phyloP scores from a whole-genome alignment of 139 green algal genomes.

The Micractinium sp. region DNA sequence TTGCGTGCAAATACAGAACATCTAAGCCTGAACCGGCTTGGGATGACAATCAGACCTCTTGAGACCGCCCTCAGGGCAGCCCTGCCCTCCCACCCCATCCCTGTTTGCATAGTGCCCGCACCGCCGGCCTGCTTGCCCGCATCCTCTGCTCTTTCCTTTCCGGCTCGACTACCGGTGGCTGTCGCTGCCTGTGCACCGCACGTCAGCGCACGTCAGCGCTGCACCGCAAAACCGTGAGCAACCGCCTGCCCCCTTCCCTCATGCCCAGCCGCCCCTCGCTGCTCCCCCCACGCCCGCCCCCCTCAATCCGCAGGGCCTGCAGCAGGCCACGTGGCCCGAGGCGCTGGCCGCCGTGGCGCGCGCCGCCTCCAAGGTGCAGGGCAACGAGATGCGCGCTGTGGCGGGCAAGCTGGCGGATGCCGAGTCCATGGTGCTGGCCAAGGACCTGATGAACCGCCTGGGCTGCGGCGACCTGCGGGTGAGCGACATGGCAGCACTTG shows the following conservation, averaged over 20 bases:
- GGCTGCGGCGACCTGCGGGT: constrained; percentile 74
- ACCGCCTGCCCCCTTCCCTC: neutral
- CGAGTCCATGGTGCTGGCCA: constrained; percentile 93
- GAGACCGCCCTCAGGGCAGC: too few relatives aligned
- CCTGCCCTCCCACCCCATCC: too few relatives aligned
- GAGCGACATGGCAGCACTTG: neutral
- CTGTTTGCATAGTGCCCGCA: too few relatives aligned
- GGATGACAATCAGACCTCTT: constrained; percentile 21
- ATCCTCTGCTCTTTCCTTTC: too few relatives aligned
- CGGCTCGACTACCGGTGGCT: too few relatives aligned
- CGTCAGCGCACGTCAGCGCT: too few relatives aligned
- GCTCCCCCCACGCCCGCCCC: neutral
- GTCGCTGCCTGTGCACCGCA: too few relatives aligned
- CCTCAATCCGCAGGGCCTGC: constrained; percentile 49
- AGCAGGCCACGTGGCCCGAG: constrained; percentile 75
- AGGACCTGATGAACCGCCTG: constrained; percentile 78
- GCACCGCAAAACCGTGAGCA: too few relatives aligned
- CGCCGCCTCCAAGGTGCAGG: constrained; percentile 55
- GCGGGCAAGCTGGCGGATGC: constrained; percentile 93
- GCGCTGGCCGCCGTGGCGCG: constrained; percentile 70
- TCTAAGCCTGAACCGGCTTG: constrained; percentile 31
- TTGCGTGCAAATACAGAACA: constrained; percentile 35
- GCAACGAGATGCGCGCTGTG: constrained; percentile 82
- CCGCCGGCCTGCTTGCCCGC: too few relatives aligned
- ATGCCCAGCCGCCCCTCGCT: neutral